phyloP scores from a whole-genome alignment of 1,284 basidiomycete species.

The Mycosarcoma mackinlayi region DNA sequence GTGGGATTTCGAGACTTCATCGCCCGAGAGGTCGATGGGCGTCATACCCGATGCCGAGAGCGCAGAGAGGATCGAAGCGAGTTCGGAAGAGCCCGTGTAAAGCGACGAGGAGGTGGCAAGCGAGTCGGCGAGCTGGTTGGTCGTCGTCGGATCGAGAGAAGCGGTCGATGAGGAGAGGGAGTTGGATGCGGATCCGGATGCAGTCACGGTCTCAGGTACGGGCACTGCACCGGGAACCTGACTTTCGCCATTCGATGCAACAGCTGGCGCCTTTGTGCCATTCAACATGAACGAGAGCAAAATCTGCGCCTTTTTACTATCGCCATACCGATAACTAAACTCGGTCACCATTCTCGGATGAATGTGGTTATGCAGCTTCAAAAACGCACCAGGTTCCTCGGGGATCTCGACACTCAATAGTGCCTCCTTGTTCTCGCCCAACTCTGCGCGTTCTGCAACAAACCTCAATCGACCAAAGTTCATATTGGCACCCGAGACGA shows the following conservation, averaged over 20 bases:
- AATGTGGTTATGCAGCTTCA: constrained; percentile 85
- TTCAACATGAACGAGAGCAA: constrained; percentile 88
- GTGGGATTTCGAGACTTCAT: constrained; percentile 96
- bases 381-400: constrained; percentile 90
- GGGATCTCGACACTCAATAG: constrained; percentile 92
- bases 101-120: constrained; percentile 12
- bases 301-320: constrained; percentile 76
- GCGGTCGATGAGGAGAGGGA: constrained; percentile 8
- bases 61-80: constrained; percentile 67
- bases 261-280: constrained; percentile 52
- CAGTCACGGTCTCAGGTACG: constrained; percentile 7
- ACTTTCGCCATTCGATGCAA: constrained; percentile 2
- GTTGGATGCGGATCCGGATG: neutral
- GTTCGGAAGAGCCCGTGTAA: constrained; percentile 47
- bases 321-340: constrained; percentile 86
- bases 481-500: constrained; percentile 98
- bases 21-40: constrained; percentile 88
- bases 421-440: constrained; percentile 94
- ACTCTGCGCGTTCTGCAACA: constrained; percentile 95
- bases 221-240: constrained; percentile 26
- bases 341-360: constrained; percentile 95
- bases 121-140: constrained; percentile 4
- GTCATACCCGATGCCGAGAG: constrained; percentile 79
- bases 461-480: constrained; percentile 96
- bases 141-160: constrained; percentile 3